Percentiles rank a stretch among this genome's conserved stretches.
Conservation (phyloP, 148 eudicot species). For the Amaranthus hypochondriacus region DNA sequence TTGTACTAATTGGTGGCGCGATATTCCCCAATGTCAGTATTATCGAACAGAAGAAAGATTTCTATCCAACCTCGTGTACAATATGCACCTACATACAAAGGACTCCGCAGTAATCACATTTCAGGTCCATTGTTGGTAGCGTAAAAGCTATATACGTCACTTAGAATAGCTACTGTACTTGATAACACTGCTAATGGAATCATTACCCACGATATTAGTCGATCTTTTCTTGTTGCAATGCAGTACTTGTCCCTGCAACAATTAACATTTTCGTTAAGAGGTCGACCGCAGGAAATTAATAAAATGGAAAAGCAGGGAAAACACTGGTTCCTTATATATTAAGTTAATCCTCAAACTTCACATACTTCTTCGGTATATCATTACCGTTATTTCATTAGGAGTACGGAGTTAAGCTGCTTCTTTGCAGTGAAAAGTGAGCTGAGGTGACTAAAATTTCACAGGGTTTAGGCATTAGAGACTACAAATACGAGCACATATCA, state of each 20-base stretch:
- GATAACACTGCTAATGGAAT: conserved; percentile 65
- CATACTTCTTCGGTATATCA: too few species aligned
- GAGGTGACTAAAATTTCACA: too few species aligned
- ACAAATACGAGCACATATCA: too few species aligned
- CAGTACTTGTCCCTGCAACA: conserved; percentile 55
- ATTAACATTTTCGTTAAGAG: neutral
- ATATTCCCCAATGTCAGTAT: too few species aligned
- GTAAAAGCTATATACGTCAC: conserved; percentile 59
- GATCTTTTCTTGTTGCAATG: conserved; percentile 62
- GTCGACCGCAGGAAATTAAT: neutral
- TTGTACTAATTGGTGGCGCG: too few species aligned
- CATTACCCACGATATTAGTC: conserved; percentile 65
- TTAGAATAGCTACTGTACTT: conserved; percentile 65
- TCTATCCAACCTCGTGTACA: too few species aligned
- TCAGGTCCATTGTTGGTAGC: conserved; percentile 19
- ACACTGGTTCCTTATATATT: neutral
- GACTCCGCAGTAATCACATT: conserved; percentile 2
- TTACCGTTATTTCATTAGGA: too few species aligned
- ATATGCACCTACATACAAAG: neutral
- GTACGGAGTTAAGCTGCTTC: too few species aligned
- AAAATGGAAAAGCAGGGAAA: neutral
- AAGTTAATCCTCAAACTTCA: neutral
- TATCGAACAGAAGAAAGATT: too few species aligned
- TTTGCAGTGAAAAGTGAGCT: too few species aligned
- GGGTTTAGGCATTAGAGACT: too few species aligned